phyloP scores from a whole-genome alignment of 495 filamentous ascomycete genomes.

The Daldinia childiae region DNA sequence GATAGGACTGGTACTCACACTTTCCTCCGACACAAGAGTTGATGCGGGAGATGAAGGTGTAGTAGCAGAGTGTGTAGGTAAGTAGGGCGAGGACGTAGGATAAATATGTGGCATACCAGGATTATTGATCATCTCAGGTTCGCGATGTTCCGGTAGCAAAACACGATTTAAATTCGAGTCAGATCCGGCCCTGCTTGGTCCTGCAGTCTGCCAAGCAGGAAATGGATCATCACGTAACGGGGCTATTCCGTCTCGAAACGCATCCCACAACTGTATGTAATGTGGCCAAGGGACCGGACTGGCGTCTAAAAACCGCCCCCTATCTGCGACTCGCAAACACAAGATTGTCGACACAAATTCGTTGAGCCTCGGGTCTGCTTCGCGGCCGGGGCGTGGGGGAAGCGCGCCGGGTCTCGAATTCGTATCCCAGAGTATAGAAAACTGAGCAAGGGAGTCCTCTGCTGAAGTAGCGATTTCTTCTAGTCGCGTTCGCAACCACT shows the following conservation, averaged over 20 bases:
- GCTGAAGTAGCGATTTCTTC: neutral
- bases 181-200: neutral
- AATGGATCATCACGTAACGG: conserved; percentile 10
- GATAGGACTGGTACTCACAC: no score
- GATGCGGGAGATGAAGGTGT: no score
- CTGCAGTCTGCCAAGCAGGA: neutral
- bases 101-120: no score
- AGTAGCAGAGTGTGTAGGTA: no score
- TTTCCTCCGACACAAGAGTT: no score
- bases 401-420: neutral
- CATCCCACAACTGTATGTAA: neutral
- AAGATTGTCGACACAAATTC: neutral
- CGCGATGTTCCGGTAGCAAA: no score
- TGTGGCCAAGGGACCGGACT: conserved; percentile 10
- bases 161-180: no score
- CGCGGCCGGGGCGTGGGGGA: conserved; percentile 11
- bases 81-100: no score
- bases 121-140: no score
- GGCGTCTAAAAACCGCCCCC: neutral
- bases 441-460: neutral
- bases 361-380: conserved; percentile 10
- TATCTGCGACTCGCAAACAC: neutral
- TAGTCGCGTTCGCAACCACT: neutral
- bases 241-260: neutral
- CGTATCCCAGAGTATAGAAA: conserved; percentile 27